Base-by-base conservation (phyloP, 2,329 filamentous ascomycete species). In the Falciphora oryzae region DNA sequence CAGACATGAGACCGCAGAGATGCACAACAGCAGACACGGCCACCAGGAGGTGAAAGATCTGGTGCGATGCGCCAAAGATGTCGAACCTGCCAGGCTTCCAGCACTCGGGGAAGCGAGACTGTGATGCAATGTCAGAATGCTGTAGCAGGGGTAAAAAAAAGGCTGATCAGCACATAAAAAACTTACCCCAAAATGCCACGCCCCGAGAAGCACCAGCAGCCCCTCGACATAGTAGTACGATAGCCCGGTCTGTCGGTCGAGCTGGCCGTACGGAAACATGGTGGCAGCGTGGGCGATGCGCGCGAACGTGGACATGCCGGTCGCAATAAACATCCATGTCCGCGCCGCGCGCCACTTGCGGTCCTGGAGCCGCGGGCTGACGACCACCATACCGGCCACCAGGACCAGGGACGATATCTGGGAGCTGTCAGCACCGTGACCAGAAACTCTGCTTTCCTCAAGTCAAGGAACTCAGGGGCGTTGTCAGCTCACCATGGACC, bases 31-130 rank as follows among this genome's bases (percentile, higher is more conserved):
- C 75, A 7, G 76, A 77, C 6, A 80, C 38, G 0, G 80, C 79
- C 13, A 81, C 78, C 8, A 80, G 72, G 14, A 79, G 68, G 63
- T 82, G 79, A 64, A 81, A 81, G 8, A 81, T 74, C 66, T 81
- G 79, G 65, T 81, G 79, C 18, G 79, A 81, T 4, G 75, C 74
- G 22, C 78, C 77, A 67, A 73, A 77, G 38, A 79, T 75, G 68
- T 82, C 80, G 69, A 81, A 81, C 11, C 65, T 71, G 3, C 77
- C 79, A 1, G 79, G 79, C 25, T 68, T 73, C 61, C 75, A 69
- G 32, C 72, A 73, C 69, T 82, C 80, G 1, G 80, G 80, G 61
- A 81, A 76, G 59, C 76, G 72, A 11, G 72, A 75, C 79, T 80
- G 62, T n/a, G 57, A 5, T 8, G 22, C 10, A 25, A 10, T 25